Percentiles rank a stretch among this genome's conserved stretches.
These are phyloP conservation scores for Suillus subaureus DNA, from an alignment of 768 basidiomycete genomes.

Conservation along the genomic window DNA sequence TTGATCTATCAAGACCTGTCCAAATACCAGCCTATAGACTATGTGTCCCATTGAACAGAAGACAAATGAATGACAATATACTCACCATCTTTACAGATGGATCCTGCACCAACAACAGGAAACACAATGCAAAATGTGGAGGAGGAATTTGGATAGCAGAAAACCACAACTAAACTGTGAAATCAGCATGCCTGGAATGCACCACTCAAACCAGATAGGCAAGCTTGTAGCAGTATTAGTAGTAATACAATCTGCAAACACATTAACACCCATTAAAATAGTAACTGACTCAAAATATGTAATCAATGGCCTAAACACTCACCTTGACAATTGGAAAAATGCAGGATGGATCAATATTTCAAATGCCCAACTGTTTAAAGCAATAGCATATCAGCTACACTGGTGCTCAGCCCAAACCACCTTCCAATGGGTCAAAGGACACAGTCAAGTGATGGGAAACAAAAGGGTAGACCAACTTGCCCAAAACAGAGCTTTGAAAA, in stretches of 20 bases:
- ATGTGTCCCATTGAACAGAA: too few species aligned
- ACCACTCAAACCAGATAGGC: slow-evolving; percentile 18
- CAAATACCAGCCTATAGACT: not conserved
- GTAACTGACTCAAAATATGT: not conserved
- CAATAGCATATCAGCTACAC: not conserved
- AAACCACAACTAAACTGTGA: not conserved
- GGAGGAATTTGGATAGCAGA: slow-evolving; percentile 13
- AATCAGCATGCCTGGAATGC: not conserved
- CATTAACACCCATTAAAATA: too few species aligned
- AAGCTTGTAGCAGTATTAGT: slow-evolving; percentile 15
- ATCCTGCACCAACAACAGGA: slow-evolving; percentile 23
- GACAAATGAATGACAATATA: accelerated
- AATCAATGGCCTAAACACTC: too few species aligned
- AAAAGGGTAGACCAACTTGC: slow-evolving; percentile 14
- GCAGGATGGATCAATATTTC: too few species aligned
- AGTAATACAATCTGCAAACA: too few species aligned
- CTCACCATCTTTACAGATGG: slow-evolving; percentile 26
- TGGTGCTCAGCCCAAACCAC: not conserved
- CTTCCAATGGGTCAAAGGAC: not conserved
- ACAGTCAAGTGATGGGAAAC: not conserved
- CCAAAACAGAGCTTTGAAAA: too few species aligned
- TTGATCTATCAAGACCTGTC: accelerated
- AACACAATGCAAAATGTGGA: slow-evolving; percentile 20
- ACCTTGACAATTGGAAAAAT: too few species aligned
- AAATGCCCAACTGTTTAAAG: not conserved